Evolutionary conservation across 1,139 yeast species (phyloP).

Genomic region (Taphrina populina): DNA sequence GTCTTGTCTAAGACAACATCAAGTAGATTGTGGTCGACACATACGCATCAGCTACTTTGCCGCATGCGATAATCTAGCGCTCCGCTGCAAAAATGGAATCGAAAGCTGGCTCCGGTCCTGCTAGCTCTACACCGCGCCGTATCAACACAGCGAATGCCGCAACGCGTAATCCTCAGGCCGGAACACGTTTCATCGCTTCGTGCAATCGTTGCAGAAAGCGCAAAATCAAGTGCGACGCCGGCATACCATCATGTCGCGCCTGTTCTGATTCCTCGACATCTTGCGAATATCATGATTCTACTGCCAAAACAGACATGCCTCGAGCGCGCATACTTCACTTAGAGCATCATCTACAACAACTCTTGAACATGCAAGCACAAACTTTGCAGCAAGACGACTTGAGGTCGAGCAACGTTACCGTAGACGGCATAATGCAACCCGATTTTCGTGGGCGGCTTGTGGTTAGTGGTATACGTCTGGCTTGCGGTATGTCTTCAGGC

Average conservation of each 20-base stretch:
- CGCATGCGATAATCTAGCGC: too few relatives aligned
- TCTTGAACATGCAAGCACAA: slow-evolving; percentile 12
- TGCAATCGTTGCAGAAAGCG: slow-evolving; percentile 79
- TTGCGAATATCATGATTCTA: slow-evolving; percentile 74
- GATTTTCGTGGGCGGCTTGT: slow-evolving; percentile 28
- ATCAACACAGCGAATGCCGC: slow-evolving; percentile 31
- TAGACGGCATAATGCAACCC: slow-evolving; percentile 20
- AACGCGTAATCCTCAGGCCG: slow-evolving; percentile 29
- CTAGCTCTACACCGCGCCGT: slow-evolving; percentile 14
- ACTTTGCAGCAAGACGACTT: not conserved
- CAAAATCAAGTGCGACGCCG: slow-evolving; percentile 80
- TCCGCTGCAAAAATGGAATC: too few relatives aligned
- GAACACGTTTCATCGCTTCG: slow-evolving; percentile 47
- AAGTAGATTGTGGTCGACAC: too few relatives aligned
- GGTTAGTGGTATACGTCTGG: slow-evolving; percentile 27
- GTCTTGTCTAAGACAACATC: too few relatives aligned
- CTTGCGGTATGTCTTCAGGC: slow-evolving; percentile 8
- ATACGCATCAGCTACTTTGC: too few relatives aligned
- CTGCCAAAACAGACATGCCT: slow-evolving; percentile 82
- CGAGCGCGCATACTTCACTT: slow-evolving; percentile 44
- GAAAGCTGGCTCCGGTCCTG: too few relatives aligned
- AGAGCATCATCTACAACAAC: slow-evolving; percentile 28
- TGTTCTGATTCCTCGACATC: slow-evolving; percentile 68
- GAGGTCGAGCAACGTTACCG: slow-evolving; percentile 3
- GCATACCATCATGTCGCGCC: slow-evolving; percentile 71